Conservation (phyloP, 2,329 filamentous ascomycete species). For the Ophiostoma australiae region DNA sequence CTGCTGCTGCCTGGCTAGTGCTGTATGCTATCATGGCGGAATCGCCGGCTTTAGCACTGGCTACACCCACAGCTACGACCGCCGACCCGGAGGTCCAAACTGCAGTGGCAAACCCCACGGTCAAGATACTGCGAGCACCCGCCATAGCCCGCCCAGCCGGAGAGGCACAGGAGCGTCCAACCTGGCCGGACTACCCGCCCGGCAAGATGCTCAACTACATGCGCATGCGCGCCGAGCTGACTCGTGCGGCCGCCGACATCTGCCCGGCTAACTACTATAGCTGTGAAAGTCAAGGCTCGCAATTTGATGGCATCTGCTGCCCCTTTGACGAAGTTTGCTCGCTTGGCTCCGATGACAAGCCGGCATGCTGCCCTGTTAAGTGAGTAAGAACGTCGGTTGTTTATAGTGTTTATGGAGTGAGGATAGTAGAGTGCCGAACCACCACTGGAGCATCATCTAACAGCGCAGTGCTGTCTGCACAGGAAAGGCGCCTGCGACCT, state of each 20-base stretch:
- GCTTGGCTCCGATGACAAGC: conserved; percentile 44
- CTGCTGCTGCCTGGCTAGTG: neutral
- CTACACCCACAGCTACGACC: neutral
- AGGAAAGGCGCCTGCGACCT: conserved; percentile 45
- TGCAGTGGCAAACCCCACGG: neutral
- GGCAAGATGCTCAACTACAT: neutral
- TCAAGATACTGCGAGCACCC: neutral
- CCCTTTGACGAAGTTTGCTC: conserved; percentile 47
- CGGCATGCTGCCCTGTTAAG: conserved; percentile 52
- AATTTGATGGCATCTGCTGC: conserved; percentile 49
- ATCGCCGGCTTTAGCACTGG: neutral
- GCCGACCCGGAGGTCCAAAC: neutral
- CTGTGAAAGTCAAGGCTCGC: conserved; percentile 45
- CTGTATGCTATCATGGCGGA: neutral
- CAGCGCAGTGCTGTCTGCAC: conserved; percentile 51
- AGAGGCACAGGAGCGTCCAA: neutral
- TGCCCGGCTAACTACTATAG: conserved; percentile 49
- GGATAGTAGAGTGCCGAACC: too few species aligned
- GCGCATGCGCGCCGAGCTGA: neutral
- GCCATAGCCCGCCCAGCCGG: neutral
- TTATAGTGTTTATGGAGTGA: too few species aligned
- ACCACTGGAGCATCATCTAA: conserved; percentile 33
- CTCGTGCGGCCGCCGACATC: conserved; percentile 22
- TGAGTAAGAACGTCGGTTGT: too few species aligned
- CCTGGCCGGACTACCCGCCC: neutral